Percentiles rank a stretch among this genome's conserved stretches.
Conservation (phyloP, 1,284 basidiomycete species). For the Trametes polyzona region DNA sequence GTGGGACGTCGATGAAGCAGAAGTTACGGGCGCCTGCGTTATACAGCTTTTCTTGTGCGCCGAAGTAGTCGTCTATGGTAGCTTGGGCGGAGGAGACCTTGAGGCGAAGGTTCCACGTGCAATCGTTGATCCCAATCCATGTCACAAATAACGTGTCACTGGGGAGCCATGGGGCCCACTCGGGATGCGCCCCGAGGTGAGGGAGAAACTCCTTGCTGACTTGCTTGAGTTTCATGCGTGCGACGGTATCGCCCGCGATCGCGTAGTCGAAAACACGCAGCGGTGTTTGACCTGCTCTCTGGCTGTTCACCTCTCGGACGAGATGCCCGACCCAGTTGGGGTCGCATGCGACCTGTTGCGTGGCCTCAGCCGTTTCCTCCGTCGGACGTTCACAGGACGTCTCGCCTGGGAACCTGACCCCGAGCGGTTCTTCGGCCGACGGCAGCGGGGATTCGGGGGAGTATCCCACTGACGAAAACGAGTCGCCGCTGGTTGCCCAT, state of each 20-base stretch:
- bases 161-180: conserved; percentile 44
- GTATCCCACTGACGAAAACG: conserved; percentile 50
- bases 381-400: conserved; percentile 44
- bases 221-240: conserved; percentile 42
- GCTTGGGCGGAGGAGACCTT: conserved; percentile 12
- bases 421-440: conserved; percentile 45
- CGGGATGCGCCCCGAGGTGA: conserved; percentile 38
- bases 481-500: conserved; percentile 58
- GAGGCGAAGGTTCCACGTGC: conserved; percentile 41
- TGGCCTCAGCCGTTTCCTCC: no score
- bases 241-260: conserved; percentile 46
- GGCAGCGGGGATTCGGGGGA: conserved; percentile 21
- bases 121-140: conserved; percentile 67
- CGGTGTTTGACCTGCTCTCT: conserved; percentile 33
- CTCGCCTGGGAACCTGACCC: conserved; percentile 46
- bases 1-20: conserved; percentile 61
- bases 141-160: conserved; percentile 54
- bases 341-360: conserved; percentile 28
- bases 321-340: conserved; percentile 60
- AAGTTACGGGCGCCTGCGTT: conserved; percentile 59
- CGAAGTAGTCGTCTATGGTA: conserved; percentile 33
- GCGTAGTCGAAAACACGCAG: conserved; percentile 56
- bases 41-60: conserved; percentile 48
- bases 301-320: conserved; percentile 42
- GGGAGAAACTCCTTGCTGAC: conserved; percentile 42